phyloP scores from a whole-genome alignment of 352 stramenopile genomes.

The Pythium utonaiense region DNA sequence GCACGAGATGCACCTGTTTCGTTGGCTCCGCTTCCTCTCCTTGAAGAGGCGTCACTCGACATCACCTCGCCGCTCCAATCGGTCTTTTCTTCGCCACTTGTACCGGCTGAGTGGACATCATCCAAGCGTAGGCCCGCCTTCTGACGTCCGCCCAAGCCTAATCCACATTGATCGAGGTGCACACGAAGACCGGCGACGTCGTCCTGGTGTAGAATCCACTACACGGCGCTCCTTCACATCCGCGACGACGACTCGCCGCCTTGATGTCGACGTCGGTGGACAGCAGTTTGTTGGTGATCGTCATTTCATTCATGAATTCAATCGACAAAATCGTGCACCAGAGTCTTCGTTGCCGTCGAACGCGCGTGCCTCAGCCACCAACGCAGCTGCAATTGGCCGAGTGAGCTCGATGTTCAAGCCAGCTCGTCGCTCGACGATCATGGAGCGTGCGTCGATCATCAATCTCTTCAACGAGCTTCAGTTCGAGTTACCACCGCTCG shows the following conservation, averaged over 20 bases:
- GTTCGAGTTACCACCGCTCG: slow-evolving; percentile 13
- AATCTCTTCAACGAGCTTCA: slow-evolving; percentile 24
- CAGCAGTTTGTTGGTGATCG: slow-evolving; percentile 13
- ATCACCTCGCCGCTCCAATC: slow-evolving; percentile 12
- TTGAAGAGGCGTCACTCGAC: slow-evolving; percentile 12
- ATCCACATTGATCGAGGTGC: slow-evolving; percentile 7
- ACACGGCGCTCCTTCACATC: not conserved
- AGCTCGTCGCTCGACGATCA: slow-evolving; percentile 17
- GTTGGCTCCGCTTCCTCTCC: slow-evolving; percentile 19
- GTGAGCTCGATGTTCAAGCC: slow-evolving; percentile 1
- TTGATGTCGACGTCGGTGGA: not conserved
- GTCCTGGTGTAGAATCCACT: not conserved
- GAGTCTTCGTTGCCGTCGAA: not conserved
- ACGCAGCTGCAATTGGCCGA: not conserved
- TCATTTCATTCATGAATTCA: slow-evolving; percentile 17
- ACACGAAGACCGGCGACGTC: not conserved
- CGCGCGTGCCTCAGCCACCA: not conserved
- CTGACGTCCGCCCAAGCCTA: slow-evolving; percentile 9
- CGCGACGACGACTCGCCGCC: not conserved
- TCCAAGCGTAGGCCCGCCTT: slow-evolving; percentile 2
- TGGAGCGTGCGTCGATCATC: slow-evolving; percentile 14
- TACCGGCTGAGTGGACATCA: slow-evolving; percentile 3
- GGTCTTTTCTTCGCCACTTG: slow-evolving; percentile 10
- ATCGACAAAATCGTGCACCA: slow-evolving; percentile 3
- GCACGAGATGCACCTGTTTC: slow-evolving; percentile 21